A percentile compares a stretch with the other conserved stretches of the same genome.
phyloP scores from a whole-genome alignment of 768 basidiomycete species.

The Lentinula sp. region DNA sequence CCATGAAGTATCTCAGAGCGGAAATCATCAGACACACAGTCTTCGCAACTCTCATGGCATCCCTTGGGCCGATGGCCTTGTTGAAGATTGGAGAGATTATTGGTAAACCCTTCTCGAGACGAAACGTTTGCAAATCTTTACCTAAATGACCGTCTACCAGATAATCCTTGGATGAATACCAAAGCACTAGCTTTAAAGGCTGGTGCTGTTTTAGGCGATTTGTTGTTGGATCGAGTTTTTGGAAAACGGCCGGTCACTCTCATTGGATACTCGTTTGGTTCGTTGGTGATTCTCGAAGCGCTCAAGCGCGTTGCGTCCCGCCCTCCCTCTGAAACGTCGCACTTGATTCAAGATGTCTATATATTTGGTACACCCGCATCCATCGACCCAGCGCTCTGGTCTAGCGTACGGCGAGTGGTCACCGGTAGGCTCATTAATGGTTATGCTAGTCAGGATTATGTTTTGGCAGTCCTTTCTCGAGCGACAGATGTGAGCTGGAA shows the following conservation, averaged over 20 bases:
- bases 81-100: constrained; percentile 50
- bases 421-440: constrained; percentile 50
- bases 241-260: constrained; percentile 50
- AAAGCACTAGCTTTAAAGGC: constrained; percentile 45
- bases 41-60: constrained; percentile 40
- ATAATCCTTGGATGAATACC: constrained; percentile 58
- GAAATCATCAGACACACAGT: constrained; percentile 46
- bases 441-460: constrained; percentile 45
- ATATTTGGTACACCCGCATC: constrained; percentile 46
- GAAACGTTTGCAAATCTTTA: neutral
- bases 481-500: constrained; percentile 39
- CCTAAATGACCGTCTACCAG: constrained; percentile 16
- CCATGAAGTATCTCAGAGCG: constrained; percentile 43
- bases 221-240: constrained; percentile 42
- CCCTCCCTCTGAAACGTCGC: constrained; percentile 34
- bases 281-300: constrained; percentile 51
- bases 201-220: constrained; percentile 46
- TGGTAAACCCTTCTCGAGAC: constrained; percentile 21
- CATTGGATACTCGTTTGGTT: constrained; percentile 52
- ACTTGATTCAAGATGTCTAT: constrained; percentile 49
- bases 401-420: constrained; percentile 39
- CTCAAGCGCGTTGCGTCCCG: constrained; percentile 40
- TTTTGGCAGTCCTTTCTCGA: constrained; percentile 46
- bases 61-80: constrained; percentile 44
- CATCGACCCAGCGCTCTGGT: constrained; percentile 34